Evolutionary conservation across 1,139 yeast species (phyloP), one percentile per base, ranked within the genome.

Genomic region (Sugiyamaella novakii): DNA sequence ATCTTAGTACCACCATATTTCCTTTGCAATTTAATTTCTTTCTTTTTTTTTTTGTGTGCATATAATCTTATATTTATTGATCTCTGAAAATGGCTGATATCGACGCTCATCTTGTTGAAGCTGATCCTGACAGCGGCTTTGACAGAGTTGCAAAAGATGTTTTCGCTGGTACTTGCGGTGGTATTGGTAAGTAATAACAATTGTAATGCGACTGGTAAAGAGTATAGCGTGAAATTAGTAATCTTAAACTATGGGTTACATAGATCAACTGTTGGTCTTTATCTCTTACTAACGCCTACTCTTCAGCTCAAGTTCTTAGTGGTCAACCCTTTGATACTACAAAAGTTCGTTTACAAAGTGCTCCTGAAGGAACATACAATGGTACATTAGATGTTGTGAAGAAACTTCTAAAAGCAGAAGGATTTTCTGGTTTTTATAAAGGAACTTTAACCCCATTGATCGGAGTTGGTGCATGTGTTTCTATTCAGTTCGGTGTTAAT

Each of bases 251-350:
- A 12, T 39, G 28, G 22, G 15, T 27, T 24, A 15, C 22, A 34
- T 17, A 14, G 19, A 19, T n/a, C n/a, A n/a, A n/a, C n/a, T 29
- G 12, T 29, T 6, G 33, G 33, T 15, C 11, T 29, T 7, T 5
- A 43, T 17, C 33, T 14, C 19, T 10, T 21, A 22, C 43, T 37
- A 28, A 46, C 39, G n/a, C 5, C 25, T 12, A 3, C 17, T 8
- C 18, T 14, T 10, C 31, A 61, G 89, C 96, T 12, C 98, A 91
- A 70, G 97, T 91, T 11, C 73, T 91, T 41, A 87, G 85, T n/a
- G 97, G 97, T 27, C 97, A 91, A 68, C 98, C 98, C 10, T 91
- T 91, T 62, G 98, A 91, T 66, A 87, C 96, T 8, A 87, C 94
- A 41, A 91, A 89, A 68, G 97, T 91, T 31, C 78, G 98, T 55